Base-by-base conservation (phyloP, 345 rosid genomes). In the Euphorbia peplus region DNA sequence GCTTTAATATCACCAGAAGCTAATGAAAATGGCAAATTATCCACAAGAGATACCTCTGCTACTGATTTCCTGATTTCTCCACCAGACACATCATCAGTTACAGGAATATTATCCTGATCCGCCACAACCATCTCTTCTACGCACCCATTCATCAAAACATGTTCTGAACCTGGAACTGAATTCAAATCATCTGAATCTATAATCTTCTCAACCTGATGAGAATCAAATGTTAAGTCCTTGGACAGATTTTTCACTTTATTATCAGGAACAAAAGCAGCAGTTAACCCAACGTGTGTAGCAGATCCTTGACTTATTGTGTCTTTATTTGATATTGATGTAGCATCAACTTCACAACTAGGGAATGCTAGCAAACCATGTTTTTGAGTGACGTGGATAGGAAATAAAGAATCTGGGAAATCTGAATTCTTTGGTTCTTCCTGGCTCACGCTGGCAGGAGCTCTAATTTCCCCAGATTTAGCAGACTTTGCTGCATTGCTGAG, bases 61-160 rank as follows among this genome's bases (percentile, higher is more conserved):
- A 63, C 70, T 51, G 79, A 71, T 65, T 75, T 53, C 52, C 65
- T 46, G 60, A 60, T 18, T 80, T 82, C 78, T 60, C 78, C 72
- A 63, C 61, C 78, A 25, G 30, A 66, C 60, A 51, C 39, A 61
- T 63, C 60, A 58, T 69, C 72, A 64, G 71, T 64, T 48, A 41
- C 12, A n/a, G 55, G 60, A 28, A 54, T 47, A 65, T 51, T 69
- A 57, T 76, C 79, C 4, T 21, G 75, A 61, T 70, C 69, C 59
- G 74, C 48, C 8, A 30, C 12, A 32, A 68, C 84, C 50, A 68
- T 47, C 13, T 48, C 62, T 60, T 61, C 64, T 44, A 8, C 16
- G 14, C 46, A 4, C 13, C 14, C 60, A 26, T 78, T 75, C 35
- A 54, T 63, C 41, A 28, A 53, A 73, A 54, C 66, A 70, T 50